A percentile compares a stretch with the other conserved stretches of the same genome.
phyloP scores from a whole-genome alignment of 768 basidiomycete species.

The Amylocystis lapponica region DNA sequence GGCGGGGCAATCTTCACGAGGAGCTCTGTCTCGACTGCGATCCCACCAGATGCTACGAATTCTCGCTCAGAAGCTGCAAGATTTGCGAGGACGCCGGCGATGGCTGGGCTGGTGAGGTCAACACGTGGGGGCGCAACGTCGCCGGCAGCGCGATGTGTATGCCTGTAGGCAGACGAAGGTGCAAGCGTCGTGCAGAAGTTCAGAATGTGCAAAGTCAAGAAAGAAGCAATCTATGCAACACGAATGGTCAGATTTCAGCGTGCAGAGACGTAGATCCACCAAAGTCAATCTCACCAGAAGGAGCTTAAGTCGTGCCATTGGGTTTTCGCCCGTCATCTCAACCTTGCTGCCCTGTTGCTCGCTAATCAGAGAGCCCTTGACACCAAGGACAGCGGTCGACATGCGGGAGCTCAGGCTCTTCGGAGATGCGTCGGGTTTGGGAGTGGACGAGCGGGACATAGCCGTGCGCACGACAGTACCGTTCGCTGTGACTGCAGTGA shows the following conservation, averaged over 20 bases:
- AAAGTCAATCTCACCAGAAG: conserved; percentile 50
- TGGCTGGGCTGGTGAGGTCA: conserved; percentile 59
- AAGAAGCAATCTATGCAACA: conserved; percentile 66
- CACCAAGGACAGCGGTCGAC: conserved; percentile 32
- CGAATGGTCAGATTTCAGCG: background rate
- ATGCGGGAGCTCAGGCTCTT: conserved; percentile 24
- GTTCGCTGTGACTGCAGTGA: conserved; percentile 13
- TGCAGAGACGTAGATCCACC: conserved; percentile 1
- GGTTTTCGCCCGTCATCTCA: conserved; percentile 59
- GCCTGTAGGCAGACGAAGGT: conserved; percentile 46
- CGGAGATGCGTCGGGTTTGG: conserved; percentile 3
- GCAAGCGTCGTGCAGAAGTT: conserved; percentile 92
- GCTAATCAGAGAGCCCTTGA: conserved; percentile 45
- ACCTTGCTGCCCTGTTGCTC: conserved; percentile 36
- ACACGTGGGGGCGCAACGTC: conserved; percentile 43
- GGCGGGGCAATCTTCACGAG: conserved; percentile 61
- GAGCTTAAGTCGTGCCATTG: conserved; percentile 83
- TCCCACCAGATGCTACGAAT: conserved; percentile 7
- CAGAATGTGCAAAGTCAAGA: conserved; percentile 85
- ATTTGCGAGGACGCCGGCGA: conserved; percentile 52
- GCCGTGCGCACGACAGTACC: conserved; percentile 20
- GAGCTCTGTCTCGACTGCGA: conserved; percentile 22
- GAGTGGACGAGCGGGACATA: conserved; percentile 16
- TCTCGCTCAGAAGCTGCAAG: conserved; percentile 38
- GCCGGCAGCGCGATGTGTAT: conserved; percentile 16